Percentiles rank a stretch among this genome's conserved stretches.
These are phyloP conservation scores for Ceriops tagal DNA, from an alignment of 345 rosid species.

Conservation along the genomic window DNA sequence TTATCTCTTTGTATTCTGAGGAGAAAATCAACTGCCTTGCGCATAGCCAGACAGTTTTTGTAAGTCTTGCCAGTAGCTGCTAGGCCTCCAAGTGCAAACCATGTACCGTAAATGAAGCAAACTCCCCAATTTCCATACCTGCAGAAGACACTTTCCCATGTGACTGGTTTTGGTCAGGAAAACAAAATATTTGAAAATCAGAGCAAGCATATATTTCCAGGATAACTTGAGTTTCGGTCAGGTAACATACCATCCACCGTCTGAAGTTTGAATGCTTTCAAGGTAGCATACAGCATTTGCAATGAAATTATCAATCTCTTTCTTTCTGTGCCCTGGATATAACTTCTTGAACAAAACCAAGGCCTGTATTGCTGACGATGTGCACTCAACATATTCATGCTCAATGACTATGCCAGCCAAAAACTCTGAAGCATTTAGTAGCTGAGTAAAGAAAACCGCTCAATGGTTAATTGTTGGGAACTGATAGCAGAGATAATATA, in stretches of 20 bases:
- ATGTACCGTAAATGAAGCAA: conserved; percentile 43
- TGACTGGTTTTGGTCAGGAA: background rate
- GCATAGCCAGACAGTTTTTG: conserved; percentile 26
- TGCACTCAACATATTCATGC: conserved; percentile 45
- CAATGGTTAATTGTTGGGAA: too few relatives aligned
- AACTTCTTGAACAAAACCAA: conserved; percentile 40
- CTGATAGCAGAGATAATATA: too few relatives aligned
- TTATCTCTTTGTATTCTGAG: conserved; percentile 4
- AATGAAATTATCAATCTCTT: conserved; percentile 37
- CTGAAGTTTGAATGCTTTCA: conserved; percentile 31
- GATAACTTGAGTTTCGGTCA: background rate
- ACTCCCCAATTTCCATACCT: conserved; percentile 49
- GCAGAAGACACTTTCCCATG: background rate
- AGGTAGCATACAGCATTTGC: conserved; percentile 29
- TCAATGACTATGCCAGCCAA: conserved; percentile 33
- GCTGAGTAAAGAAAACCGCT: conserved; percentile 17
- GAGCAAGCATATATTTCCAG: background rate
- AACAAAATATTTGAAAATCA: background rate
- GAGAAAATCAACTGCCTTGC: background rate
- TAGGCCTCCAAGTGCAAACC: conserved; percentile 50
- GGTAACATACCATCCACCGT: conserved; percentile 45
- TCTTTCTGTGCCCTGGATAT: conserved; percentile 38
- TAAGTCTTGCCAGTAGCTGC: conserved; percentile 43
- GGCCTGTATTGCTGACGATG: conserved; percentile 42
- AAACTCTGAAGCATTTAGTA: conserved; percentile 53